Evolutionary conservation across 495 filamentous ascomycete species (phyloP).

Genomic region (Penicillium verhagenii): DNA sequence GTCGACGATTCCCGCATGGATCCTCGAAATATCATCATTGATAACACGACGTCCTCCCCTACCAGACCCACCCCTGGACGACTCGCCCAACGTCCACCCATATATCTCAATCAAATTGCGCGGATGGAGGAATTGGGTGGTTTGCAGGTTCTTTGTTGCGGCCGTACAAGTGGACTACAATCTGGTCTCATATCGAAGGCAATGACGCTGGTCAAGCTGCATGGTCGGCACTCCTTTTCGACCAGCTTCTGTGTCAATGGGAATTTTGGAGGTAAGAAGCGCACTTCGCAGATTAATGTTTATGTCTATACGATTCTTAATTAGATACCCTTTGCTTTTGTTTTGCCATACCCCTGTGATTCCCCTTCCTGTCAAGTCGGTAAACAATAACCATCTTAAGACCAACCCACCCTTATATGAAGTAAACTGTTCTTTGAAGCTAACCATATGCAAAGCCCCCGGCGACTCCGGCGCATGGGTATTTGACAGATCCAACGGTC

Average conservation of each 20-base stretch:
- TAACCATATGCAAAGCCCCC: slow-evolving; percentile 53
- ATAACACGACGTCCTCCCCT: slow-evolving; percentile 32
- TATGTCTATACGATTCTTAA: slow-evolving; percentile 30
- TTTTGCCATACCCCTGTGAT: slow-evolving; percentile 10
- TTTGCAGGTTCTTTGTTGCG: slow-evolving; percentile 80
- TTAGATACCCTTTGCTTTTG: slow-evolving; percentile 32
- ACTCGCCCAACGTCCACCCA: slow-evolving; percentile 27
- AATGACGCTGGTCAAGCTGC: slow-evolving; percentile 78
- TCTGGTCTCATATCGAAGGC: slow-evolving; percentile 70
- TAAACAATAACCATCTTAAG: slow-evolving; percentile 20
- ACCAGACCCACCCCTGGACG: slow-evolving; percentile 10
- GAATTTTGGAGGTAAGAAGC: slow-evolving; percentile 60
- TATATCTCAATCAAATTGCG: slow-evolving; percentile 42
- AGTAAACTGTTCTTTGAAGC: slow-evolving; percentile 24
- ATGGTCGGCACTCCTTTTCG: slow-evolving; percentile 74
- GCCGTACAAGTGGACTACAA: slow-evolving; percentile 84
- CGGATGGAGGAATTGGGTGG: slow-evolving; percentile 61
- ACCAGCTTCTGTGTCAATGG: slow-evolving; percentile 78
- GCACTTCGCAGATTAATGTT: slow-evolving; percentile 22
- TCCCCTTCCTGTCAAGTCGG: slow-evolving; percentile 14
- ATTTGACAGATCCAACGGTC: slow-evolving; percentile 74
- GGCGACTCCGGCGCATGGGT: slow-evolving; percentile 95
- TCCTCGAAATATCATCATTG: slow-evolving; percentile 62
- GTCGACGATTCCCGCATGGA: slow-evolving; percentile 70
- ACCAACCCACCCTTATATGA: slow-evolving; percentile 13